Conservation (phyloP, 1,284 basidiomycete species). For the Marasmius fiardii region DNA sequence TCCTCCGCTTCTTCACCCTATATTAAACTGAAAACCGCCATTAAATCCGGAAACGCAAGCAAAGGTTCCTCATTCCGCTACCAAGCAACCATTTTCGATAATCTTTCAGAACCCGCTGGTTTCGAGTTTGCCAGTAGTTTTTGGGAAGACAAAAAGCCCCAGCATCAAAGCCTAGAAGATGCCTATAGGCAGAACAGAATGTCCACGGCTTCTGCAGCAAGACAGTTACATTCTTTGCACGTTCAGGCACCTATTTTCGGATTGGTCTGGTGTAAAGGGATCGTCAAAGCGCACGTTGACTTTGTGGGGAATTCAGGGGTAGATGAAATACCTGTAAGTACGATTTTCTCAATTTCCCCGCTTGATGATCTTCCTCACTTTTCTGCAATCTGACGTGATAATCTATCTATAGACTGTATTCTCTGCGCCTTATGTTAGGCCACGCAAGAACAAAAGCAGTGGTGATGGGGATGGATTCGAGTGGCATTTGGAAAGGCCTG, state of each 20-base stretch:
- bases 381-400: not conserved
- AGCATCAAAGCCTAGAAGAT: conserved; percentile 42
- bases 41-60: conserved; percentile 31
- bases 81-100: conserved; percentile 46
- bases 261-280: conserved; percentile 50
- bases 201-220: conserved; percentile 43
- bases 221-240: conserved; percentile 47
- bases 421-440: conserved; percentile 45
- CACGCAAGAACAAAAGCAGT: conserved; percentile 12
- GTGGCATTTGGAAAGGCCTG: conserved; percentile 44
- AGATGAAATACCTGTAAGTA: conserved; percentile 27
- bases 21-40: conserved; percentile 39
- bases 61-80: conserved; percentile 46
- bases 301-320: conserved; percentile 39
- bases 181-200: conserved; percentile 60
- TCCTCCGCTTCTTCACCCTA: conserved; percentile 41
- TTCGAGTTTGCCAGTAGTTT: conserved; percentile 54
- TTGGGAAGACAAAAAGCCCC: conserved; percentile 59
- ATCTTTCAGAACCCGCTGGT: conserved; percentile 38
- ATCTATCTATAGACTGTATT: conserved; percentile 35
- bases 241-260: conserved; percentile 49
- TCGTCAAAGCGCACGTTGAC: conserved; percentile 52
- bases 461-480: conserved; percentile 35
- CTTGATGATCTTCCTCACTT: not conserved
- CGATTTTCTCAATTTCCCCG: conserved; percentile 1